Base-by-base conservation (phyloP, 257 asterid genomes). In the Nicotiana otophora region DNA sequence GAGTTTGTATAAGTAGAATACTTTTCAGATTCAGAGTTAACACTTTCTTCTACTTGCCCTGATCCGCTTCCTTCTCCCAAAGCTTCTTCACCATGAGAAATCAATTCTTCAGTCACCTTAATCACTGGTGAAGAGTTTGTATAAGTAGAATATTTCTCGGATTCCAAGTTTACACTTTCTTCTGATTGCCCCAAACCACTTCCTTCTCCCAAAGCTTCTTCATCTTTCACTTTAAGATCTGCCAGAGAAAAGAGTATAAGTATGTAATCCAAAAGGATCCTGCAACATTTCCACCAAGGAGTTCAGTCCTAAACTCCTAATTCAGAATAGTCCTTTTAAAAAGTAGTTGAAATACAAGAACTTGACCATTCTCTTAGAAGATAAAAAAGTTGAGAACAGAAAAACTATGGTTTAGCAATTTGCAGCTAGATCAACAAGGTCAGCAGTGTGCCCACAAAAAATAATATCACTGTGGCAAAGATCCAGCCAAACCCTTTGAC, bases 191-290 rank as follows among this genome's bases (percentile, higher is more conserved):
- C 85, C 7, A n/a, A 10, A 23, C 70, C 53, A n/a, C 81, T 80
- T 81, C 55, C 84, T 69, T 53, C 77, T 31, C 80, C 84, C 46
- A 76, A 78, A 85, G 64, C 36, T 69, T 84, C 80, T 77, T 58
- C 58, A 70, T 61, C 80, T 82, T 72, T 81, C 78, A 83, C 61
- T 74, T 72, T 33, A 20, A 10, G 81, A 54, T 75, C 85, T 82
- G 84, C 83, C 58, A 42, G 81, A 61, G 60, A 77, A 76, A 51
- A 54, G 30, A 82, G 66, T 30, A 69, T 58, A 82, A 42, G 80
- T 72, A 60, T 39, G 78, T 66, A 42, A 82, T 66, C 58, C 58
- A 82, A 42, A 62, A 85, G 77, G 54, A 84, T 33, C 55, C 78
- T 57, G 54, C 81, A 17, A 81, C 69, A 58, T 61, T 2, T 69